Base-by-base conservation (phyloP, 2,329 filamentous ascomycete genomes). In the Passalora sequoiae region DNA sequence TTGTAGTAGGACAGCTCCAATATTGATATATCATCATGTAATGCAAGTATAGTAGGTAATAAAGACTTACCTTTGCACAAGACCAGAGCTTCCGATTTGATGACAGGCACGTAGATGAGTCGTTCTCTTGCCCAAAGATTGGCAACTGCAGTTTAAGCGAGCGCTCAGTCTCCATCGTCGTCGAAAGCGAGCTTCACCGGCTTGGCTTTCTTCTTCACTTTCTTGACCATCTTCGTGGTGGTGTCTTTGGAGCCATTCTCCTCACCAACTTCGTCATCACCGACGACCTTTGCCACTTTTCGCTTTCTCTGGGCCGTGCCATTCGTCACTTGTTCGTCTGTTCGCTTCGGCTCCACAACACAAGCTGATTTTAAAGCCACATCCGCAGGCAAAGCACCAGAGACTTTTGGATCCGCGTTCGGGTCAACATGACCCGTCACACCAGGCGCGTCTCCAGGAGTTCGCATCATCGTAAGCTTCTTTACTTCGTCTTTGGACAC, bases 401-500 rank as follows among this genome's bases (percentile, higher is more conserved):
- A 59, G 31, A 53, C 50, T 29, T 53, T 48, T 32, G 44, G 48
- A 8, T 42, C 46, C 17, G 43, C 42, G 40, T 47, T 40, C 20
- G 50, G 42, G 13, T 50, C 53, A 8, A 53, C 35, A 8, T 55
- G 47, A 17, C 55, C 59, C 12, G 31, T 57, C n/a, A 58, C 53
- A 27, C 40, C 47, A 19, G 43, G 27, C 7, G 49, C 48, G 4
- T 39, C 50, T 13, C 22, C 49, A 19, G 49, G 43, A 2, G 66
- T 58, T n/a, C n/a, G n/a, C n/a, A n/a, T n/a, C n/a, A n/a, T n/a
- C n/a, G n/a, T n/a, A 33, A 75, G 58, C 12, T 66, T 67, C 24
- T 73, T 69, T 43, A 73, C 71, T 35, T 76, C 71, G n/a, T 67
- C 67, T 56, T 67, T 75, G 49, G 56, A 78, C 54, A 67, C 64